Conservation (phyloP, 495 filamentous ascomycete species). For the Xylaria cubensis region DNA sequence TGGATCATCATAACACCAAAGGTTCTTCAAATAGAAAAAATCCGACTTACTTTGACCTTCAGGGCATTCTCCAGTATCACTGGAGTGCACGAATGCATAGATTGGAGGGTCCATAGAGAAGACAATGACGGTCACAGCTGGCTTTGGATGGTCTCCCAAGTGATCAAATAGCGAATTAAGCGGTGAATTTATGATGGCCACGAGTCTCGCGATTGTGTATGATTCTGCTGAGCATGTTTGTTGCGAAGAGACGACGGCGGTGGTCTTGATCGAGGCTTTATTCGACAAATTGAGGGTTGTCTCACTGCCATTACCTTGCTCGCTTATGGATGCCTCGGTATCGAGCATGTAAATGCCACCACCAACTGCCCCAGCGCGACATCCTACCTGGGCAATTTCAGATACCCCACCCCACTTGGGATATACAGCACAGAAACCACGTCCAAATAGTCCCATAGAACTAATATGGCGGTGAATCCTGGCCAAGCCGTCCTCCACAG, state of each 20-base stretch:
- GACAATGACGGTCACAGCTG: conserved; percentile 76
- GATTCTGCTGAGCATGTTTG: conserved; percentile 36
- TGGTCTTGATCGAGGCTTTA: conserved; percentile 64
- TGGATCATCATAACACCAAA: conserved; percentile 74
- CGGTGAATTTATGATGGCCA: conserved; percentile 73
- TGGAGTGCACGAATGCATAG: conserved; percentile 78
- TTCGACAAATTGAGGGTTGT: conserved; percentile 63
- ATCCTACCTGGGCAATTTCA: conserved; percentile 93
- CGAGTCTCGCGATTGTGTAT: conserved; percentile 46
- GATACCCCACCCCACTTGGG: conserved; percentile 92
- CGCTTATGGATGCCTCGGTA: conserved; percentile 43
- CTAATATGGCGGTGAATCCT: conserved; percentile 81
- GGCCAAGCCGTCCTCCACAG: conserved; percentile 65
- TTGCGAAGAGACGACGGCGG: conserved; percentile 59
- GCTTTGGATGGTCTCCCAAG: conserved; percentile 67
- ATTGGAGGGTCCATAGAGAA: conserved; percentile 67
- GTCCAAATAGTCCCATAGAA: conserved; percentile 85
- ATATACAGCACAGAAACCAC: conserved; percentile 83
- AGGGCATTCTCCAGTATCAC: conserved; percentile 89
- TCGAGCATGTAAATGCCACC: conserved; percentile 89
- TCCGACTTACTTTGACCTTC: conserved; percentile 78
- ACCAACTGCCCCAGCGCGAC: conserved; percentile 89
- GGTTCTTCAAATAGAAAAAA: conserved; percentile 23
- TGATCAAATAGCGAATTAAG: conserved; percentile 72
- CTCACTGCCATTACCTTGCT: conserved; percentile 30